These are phyloP conservation scores for Leccinum aurantiacum DNA, from an alignment of 768 basidiomycete genomes.

Conservation along the genomic window DNA sequence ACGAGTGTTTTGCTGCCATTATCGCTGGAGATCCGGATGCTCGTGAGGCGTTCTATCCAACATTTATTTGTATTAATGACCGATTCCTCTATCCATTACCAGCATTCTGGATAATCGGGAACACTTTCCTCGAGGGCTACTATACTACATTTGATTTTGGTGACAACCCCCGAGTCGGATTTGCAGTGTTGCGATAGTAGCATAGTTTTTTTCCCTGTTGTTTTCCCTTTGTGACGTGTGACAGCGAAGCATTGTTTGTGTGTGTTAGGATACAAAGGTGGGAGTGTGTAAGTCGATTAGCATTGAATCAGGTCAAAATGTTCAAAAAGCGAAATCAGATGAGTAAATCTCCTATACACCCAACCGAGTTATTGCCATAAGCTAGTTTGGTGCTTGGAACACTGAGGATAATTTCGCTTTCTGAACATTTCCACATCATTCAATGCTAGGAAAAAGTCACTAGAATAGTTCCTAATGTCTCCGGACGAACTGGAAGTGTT, in stretches of 20 bases:
- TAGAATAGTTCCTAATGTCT: too few relatives aligned
- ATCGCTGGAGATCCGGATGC: background rate
- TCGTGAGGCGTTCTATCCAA: conserved; percentile 1
- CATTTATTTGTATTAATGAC: background rate
- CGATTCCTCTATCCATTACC: background rate
- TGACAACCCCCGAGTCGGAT: conserved; percentile 35
- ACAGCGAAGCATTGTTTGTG: conserved; percentile 16
- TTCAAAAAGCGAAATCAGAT: too few relatives aligned
- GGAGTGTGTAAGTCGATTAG: background rate
- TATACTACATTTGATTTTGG: conserved; percentile 41
- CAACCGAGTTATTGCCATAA: too few relatives aligned
- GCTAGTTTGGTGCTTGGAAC: too few relatives aligned
- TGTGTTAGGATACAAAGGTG: conserved; percentile 15
- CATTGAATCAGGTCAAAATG: too few relatives aligned
- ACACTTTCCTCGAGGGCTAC: conserved; percentile 41
- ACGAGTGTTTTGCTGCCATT: conserved; percentile 28
- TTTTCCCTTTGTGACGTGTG: background rate
- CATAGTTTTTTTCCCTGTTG: too few relatives aligned
- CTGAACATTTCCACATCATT: too few relatives aligned
- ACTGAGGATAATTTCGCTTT: too few relatives aligned
- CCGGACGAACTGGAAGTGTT: conserved; percentile 75
- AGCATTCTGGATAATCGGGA: conserved; percentile 20
- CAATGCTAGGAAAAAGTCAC: too few relatives aligned
- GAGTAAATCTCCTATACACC: too few relatives aligned
- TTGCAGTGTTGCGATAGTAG: conserved; percentile 27